Percentiles rank a stretch among this genome's conserved stretches.
Evolutionary conservation across 2,329 filamentous ascomycete genomes (phyloP).

Genomic region (Lecanoromycetidae sp.): DNA sequence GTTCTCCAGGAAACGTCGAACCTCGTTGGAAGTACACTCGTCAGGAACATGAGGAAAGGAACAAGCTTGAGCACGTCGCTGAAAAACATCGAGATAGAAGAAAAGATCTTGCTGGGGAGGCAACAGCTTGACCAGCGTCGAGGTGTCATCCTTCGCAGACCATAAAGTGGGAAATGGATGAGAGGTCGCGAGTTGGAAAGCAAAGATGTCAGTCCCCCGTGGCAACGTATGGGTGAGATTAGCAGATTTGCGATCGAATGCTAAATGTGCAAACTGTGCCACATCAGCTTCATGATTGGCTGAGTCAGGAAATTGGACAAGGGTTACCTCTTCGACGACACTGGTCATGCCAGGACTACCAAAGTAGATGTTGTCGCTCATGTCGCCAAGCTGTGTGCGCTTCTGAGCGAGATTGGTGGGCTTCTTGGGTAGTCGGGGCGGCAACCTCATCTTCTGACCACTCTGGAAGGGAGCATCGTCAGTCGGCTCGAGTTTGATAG

Average conservation of each 20-base stretch:
- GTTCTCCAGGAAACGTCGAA: constrained; percentile 35
- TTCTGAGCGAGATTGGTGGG: constrained; percentile 34
- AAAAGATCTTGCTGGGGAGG: constrained; percentile 29
- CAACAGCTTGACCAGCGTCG: constrained; percentile 29
- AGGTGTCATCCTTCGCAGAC: constrained; percentile 25
- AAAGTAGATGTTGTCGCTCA: constrained; percentile 32
- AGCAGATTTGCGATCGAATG: constrained; percentile 25
- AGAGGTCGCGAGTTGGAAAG: constrained; percentile 25
- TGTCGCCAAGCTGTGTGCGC: constrained; percentile 20
- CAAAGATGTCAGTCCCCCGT: constrained; percentile 32
- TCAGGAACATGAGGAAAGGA: constrained; percentile 36
- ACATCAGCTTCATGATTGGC: constrained; percentile 8
- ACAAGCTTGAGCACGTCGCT: constrained; percentile 31
- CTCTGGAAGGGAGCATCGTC: constrained; percentile 10
- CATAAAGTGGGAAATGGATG: constrained; percentile 37
- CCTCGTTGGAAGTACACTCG: constrained; percentile 32
- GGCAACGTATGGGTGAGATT: constrained; percentile 35
- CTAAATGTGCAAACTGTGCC: constrained; percentile 32
- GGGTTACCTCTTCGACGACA: constrained; percentile 34
- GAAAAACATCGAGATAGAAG: constrained; percentile 31
- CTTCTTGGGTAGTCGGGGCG: constrained; percentile 30
- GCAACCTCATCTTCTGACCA: constrained; percentile 13
- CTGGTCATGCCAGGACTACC: constrained; percentile 38
- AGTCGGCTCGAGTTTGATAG: constrained; percentile 14
- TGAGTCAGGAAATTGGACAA: background rate